phyloP scores from a whole-genome alignment of 2,329 filamentous ascomycete species.

The Samsoniella hepiali region DNA sequence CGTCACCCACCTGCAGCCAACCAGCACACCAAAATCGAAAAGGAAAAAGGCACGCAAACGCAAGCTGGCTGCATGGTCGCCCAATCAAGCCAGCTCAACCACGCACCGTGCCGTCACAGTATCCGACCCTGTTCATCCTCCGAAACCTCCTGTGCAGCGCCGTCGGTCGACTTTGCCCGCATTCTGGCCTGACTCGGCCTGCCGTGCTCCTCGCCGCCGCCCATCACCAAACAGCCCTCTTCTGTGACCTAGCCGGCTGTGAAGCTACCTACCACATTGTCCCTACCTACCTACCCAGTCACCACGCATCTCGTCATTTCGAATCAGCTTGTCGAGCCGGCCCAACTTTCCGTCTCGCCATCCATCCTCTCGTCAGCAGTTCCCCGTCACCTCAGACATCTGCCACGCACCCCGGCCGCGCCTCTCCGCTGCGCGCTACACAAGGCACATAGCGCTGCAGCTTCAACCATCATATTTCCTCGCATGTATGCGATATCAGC shows the following conservation, averaged over 20 bases:
- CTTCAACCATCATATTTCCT: neutral
- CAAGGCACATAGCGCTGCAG: neutral
- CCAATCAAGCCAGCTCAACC: conserved; percentile 8
- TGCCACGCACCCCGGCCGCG: neutral
- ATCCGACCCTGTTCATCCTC: neutral
- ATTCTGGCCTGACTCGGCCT: conserved; percentile 1
- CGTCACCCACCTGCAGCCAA: neutral
- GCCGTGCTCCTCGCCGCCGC: neutral
- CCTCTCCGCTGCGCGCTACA: neutral
- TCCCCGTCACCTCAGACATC: neutral
- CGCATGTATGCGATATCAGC: neutral
- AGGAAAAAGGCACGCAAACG: neutral
- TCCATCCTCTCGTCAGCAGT: neutral
- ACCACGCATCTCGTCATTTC: neutral
- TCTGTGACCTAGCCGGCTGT: too few relatives aligned
- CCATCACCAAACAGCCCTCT: neutral
- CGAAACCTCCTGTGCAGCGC: neutral
- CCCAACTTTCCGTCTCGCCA: neutral
- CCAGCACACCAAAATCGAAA: neutral
- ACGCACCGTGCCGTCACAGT: conserved; percentile 8
- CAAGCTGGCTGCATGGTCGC: neutral
- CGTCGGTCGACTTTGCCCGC: conserved; percentile 2
- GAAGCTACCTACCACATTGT: too few relatives aligned
- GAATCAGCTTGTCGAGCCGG: neutral
- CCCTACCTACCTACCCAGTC: neutral